Evolutionary conservation across 2,329 filamentous ascomycete species (phyloP), one percentile per base, ranked within the genome.

Genomic region (Cytospora piceae): DNA sequence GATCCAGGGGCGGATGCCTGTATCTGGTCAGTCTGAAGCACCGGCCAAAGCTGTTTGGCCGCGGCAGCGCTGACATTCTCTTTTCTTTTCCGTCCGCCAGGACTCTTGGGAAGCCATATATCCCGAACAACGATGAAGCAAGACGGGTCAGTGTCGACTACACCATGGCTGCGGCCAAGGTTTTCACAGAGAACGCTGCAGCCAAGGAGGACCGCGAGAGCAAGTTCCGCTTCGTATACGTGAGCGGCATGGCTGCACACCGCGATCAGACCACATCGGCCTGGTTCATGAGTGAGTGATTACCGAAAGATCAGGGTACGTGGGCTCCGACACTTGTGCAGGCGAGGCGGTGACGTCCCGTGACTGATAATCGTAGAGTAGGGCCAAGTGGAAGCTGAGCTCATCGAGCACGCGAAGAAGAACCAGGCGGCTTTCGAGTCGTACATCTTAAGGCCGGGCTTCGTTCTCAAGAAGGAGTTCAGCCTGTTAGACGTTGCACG

Each of bases 21-120:
- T 31, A 65, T 65, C n/a, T 65, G 63, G 63, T 60, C n/a, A 49
- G 46, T 24, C n/a, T 49, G 4, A 24, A 46, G n/a, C 42, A 46
- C 46, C 9, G 46, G 46, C n/a, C 46, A 12, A 22, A 24, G 12
- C 46, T 12, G 9, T 14, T 49, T 11, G 11, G 46, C 27, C 27
- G n/a, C 9, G 5, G 8, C n/a, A 14, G n/a, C n/a, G 42, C 42
- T 46, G 42, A 46, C 42, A 22, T 22, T 12, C 8, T 6, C 4
- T 12, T 12, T 34, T 34, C 11, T 24, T 49, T 7, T 49, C 20
- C 32, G 2, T 42, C 15, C 15, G n/a, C 12, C n/a, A 49, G 46
- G 46, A 9, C 46, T 49, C 46, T 49, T 24, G 46, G 46, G 1
- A 49, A 49, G 46, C n/a, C 46, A 49, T 14, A 22, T 12, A 49